A percentile compares a stretch with the other conserved stretches of the same genome.
Conservation (phyloP, 2,329 filamentous ascomycete genomes). For the Alternaria triticina region DNA sequence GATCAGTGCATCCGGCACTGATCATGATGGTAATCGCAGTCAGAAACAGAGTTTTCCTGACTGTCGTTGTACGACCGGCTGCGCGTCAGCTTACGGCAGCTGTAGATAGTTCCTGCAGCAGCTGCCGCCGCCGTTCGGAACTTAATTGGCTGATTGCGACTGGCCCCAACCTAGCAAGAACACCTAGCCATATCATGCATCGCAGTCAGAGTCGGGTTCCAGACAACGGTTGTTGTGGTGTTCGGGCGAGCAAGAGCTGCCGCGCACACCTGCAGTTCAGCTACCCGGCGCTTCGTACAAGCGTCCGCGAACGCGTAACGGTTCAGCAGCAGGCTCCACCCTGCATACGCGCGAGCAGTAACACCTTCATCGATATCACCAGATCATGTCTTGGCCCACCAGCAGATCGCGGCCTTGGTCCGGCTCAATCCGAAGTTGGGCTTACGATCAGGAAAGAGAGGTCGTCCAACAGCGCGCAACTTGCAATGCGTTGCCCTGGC, state of each 20-base stretch:
- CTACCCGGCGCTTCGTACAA: neutral
- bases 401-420: neutral
- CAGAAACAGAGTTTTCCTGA: neutral
- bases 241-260: neutral
- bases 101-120: conserved; percentile 36
- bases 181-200: neutral
- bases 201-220: neutral
- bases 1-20: neutral
- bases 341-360: neutral
- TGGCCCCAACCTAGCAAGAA: conserved; percentile 3
- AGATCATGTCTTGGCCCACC: neutral
- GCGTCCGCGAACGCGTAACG: neutral
- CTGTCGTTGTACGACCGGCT: neutral
- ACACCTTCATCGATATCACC: neutral
- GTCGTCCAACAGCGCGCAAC: neutral
- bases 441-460: neutral
- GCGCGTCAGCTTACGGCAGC: neutral
- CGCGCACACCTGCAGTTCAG: neutral
- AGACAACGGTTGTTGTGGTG: neutral
- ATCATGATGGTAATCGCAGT: neutral
- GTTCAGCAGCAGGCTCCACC: neutral
- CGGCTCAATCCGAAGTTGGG: neutral
- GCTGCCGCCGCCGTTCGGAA: conserved; percentile 21
- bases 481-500: neutral
- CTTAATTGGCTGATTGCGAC: conserved; percentile 17